Percentiles rank a stretch among this genome's conserved stretches.
Evolutionary conservation across 2,329 filamentous ascomycete genomes (phyloP).

Genomic region (Diaporthe sp.): DNA sequence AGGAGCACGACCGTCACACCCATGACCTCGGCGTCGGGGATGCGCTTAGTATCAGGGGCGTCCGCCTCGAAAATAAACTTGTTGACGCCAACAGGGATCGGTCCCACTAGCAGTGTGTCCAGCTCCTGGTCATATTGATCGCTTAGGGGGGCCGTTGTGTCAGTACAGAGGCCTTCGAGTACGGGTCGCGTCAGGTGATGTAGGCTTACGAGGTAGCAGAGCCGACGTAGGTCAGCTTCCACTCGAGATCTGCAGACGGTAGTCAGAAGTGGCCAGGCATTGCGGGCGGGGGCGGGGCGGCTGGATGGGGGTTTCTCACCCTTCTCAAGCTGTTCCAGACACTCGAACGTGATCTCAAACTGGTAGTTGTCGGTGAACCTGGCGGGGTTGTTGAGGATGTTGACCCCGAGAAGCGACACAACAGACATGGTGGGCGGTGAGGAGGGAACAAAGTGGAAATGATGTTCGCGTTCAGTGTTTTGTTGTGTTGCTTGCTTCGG

Average conservation of each 20-base stretch:
- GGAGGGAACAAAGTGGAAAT: neutral
- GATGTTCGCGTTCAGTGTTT: neutral
- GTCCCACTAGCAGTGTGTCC: conserved; percentile 94
- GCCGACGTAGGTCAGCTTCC: conserved; percentile 99
- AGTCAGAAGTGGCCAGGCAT: neutral
- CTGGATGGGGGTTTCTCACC: conserved; percentile 64
- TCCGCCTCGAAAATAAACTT: conserved; percentile 99
- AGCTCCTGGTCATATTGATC: conserved; percentile 99
- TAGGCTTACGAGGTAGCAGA: conserved; percentile 91
- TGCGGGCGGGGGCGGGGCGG: neutral
- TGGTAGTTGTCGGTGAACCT: conserved; percentile 93
- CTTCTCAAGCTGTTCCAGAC: conserved; percentile 93
- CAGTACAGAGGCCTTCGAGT: conserved; percentile 21
- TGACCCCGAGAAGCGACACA: conserved; percentile 94
- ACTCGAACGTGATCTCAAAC: conserved; percentile 99
- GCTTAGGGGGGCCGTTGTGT: conserved; percentile 63
- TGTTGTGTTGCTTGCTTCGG: neutral
- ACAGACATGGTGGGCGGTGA: conserved; percentile 79
- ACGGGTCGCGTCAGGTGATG: conserved; percentile 36
- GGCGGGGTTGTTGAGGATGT: conserved; percentile 97
- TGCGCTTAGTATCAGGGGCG: conserved; percentile 88
- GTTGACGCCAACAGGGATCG: conserved; percentile 97
- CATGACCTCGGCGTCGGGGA: conserved; percentile 94
- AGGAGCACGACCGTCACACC: conserved; percentile 97
- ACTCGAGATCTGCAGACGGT: conserved; percentile 83